Base-by-base conservation (phyloP, 2,329 filamentous ascomycete genomes). In the Alternaria brassicicola region DNA sequence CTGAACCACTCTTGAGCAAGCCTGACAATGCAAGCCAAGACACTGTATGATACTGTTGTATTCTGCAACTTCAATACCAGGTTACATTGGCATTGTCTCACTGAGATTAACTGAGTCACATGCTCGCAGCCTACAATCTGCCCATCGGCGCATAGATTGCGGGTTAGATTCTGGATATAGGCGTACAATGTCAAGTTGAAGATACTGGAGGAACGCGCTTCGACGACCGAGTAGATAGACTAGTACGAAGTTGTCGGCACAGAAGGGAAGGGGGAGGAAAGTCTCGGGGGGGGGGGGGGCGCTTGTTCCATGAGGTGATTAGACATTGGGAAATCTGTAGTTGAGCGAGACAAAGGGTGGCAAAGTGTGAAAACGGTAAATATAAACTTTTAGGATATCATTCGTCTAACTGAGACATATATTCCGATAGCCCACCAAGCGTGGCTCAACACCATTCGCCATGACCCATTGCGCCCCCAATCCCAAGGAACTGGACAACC, bases 401-500 rank as follows among this genome's bases (percentile, higher is more conserved):
- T 47, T 31, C 30, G 30, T 47, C 19, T n/a, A 33, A n/a, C 30
- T 23, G 13, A 33, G 43, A 47, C 43, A 35, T 35, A 19, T 13
- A 15, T 33, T 47, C 43, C 30, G 30, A 33, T 5, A 30, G 21
- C 17, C 30, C 30, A 35, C 30, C 30, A 47, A 35, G 30, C 13
- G 13, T 33, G 43, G 43, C 30, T 30, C 28, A 47, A 47, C 30
- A 47, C 43, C 43, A 47, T 47, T 47, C 43, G 30, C 43, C 30
- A 25, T 47, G 6, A 33, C 13, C 43, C 17, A 21, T 46, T 46
- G 15, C 43, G 43, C 38, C 28, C 21, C 17, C 30, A 35, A 52
- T 35, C 30, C 50, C 50, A 52, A 30, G 6, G 30, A 46, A 26
- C n/a, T 35, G 50, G 50, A 23, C 33, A 35, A 52, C 50, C 50